These are phyloP conservation scores for Stellera chamaejasme DNA, from an alignment of 345 rosid genomes.

Conservation along the genomic window DNA sequence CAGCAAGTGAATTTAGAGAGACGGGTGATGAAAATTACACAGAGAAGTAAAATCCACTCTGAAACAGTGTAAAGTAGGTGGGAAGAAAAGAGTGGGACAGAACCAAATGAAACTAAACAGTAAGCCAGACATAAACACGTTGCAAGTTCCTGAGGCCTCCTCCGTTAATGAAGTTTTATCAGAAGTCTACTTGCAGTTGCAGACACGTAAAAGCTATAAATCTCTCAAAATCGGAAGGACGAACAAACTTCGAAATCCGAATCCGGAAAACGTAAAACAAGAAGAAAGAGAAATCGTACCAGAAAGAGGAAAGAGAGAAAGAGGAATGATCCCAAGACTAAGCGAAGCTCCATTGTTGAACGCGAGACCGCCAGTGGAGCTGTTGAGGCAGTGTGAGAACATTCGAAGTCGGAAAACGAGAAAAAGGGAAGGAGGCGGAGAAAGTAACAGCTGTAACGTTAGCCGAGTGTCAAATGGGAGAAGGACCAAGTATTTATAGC, in stretches of 20 bases:
- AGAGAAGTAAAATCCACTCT: background rate
- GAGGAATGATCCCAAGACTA: constrained; percentile 16
- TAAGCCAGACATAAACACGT: too few species aligned
- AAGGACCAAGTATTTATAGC: constrained; percentile 27
- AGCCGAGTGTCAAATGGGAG: constrained; percentile 3
- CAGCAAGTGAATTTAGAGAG: constrained; percentile 1
- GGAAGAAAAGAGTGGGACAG: too few species aligned
- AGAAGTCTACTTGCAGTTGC: too few species aligned
- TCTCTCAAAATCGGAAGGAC: too few species aligned
- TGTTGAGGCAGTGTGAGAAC: background rate
- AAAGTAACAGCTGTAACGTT: constrained; percentile 1
- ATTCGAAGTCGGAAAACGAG: background rate
- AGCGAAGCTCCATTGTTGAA: constrained; percentile 14
- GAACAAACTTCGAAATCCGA: background rate
- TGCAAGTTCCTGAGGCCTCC: too few species aligned
- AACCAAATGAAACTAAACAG: too few species aligned
- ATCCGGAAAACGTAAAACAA: background rate
- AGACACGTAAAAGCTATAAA: too few species aligned
- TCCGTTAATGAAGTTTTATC: too few species aligned
- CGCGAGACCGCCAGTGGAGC: constrained; percentile 12
- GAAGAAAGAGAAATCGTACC: constrained; percentile 23
- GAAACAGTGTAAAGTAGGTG: background rate
- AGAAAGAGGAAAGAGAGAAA: constrained; percentile 25
- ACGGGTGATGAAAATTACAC: background rate
- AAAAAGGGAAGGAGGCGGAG: constrained; percentile 1